phyloP scores from a whole-genome alignment of 805 yeast genomes.

The Schizosaccharomyces octosporus region DNA sequence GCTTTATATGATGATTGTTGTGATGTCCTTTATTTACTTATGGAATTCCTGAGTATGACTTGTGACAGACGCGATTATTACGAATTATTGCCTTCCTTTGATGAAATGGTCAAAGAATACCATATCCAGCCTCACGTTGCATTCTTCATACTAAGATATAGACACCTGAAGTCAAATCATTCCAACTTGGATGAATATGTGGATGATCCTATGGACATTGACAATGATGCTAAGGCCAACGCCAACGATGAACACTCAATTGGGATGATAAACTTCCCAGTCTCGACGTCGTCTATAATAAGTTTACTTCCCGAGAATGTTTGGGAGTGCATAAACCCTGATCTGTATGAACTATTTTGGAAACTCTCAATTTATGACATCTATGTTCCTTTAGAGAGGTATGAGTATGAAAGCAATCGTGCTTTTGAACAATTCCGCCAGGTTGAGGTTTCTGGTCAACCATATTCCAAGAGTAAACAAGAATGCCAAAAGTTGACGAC shows the following conservation, averaged over 20 bases:
- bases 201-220: constrained; percentile 13
- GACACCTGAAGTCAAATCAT: constrained; percentile 22
- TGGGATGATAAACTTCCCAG: background rate
- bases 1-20: constrained; percentile 47
- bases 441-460: constrained; percentile 16
- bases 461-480: background rate
- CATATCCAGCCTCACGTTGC: constrained; percentile 27
- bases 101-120: constrained; percentile 7
- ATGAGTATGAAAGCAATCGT: constrained; percentile 19
- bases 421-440: background rate
- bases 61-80: constrained; percentile 12
- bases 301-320: constrained; percentile 10
- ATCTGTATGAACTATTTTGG: constrained; percentile 47
- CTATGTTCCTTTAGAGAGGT: constrained; percentile 25
- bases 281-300: background rate
- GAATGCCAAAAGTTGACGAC: constrained; percentile 3
- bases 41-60: constrained; percentile 32
- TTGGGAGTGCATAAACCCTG: constrained; percentile 13
- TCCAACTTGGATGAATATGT: background rate
- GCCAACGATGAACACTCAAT: background rate
- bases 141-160: constrained; percentile 50
- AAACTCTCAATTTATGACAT: constrained; percentile 46
- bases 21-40: constrained; percentile 39
- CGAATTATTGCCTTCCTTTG: constrained; percentile 3
- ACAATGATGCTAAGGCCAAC: background rate